Percentiles rank a stretch among this genome's conserved stretches.
Conservation (phyloP, 2,329 filamentous ascomycete genomes). For the Pseudogymnoascus sp. region DNA sequence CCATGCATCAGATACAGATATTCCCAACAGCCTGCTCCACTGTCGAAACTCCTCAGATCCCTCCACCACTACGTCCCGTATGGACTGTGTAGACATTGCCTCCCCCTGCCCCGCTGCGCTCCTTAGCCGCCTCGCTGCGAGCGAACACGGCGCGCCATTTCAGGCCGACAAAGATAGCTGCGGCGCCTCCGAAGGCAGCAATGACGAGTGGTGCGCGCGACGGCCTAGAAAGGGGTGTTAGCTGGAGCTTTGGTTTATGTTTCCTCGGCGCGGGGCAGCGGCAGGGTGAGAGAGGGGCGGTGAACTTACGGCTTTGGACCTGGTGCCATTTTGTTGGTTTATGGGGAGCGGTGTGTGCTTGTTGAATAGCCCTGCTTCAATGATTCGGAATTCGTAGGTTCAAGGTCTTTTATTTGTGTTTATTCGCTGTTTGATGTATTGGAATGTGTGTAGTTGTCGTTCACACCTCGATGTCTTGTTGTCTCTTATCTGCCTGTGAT, state of each 20-base stretch:
- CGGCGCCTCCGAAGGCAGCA: constrained; percentile 22
- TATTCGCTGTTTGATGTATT: background rate
- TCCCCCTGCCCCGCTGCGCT: constrained; percentile 20
- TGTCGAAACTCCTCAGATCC: background rate
- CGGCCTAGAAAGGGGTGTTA: constrained; percentile 16
- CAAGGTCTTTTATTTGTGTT: background rate
- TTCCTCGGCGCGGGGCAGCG: background rate
- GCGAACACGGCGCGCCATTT: constrained; percentile 28
- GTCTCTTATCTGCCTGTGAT: background rate
- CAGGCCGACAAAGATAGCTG: constrained; percentile 25
- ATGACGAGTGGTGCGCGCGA: constrained; percentile 25
- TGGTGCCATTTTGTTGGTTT: background rate
- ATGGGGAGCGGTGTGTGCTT: background rate
- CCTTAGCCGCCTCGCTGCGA: constrained; percentile 28
- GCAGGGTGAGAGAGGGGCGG: background rate
- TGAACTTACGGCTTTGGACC: constrained; percentile 1
- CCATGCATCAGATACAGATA: background rate
- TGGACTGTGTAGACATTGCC: constrained; percentile 24
- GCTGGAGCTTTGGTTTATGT: background rate
- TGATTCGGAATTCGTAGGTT: background rate
- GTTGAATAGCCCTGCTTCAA: background rate
- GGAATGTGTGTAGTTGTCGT: background rate
- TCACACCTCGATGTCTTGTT: background rate
- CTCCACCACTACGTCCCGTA: constrained; percentile 26
- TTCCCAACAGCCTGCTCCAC: background rate